Evolutionary conservation across 2,329 filamentous ascomycete species (phyloP), one percentile per base, ranked within the genome.

Genomic region (Colletotrichum acutatum): DNA sequence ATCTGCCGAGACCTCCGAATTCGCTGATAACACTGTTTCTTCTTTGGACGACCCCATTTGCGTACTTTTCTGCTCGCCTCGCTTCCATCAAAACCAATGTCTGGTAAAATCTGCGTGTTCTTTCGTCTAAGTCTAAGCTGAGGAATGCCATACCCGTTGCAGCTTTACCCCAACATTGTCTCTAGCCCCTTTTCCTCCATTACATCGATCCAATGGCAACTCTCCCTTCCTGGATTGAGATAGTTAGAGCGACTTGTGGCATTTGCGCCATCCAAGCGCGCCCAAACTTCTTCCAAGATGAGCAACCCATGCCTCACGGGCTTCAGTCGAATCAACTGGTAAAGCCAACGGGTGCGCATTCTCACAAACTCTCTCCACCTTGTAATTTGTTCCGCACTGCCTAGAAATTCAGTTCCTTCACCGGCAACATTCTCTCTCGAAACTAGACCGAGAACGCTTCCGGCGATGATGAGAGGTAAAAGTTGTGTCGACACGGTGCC

Each of bases 81-180:
- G 37, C 0, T 9, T 7, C 19, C n/a, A 9, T 9, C 11, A 8
- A 11, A 0, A 22, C 19, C 19, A 22, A 22, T 22, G 19, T 1
- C 19, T 49, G 19, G 42, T 22, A 7, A 11, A 22, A 8, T 49
- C 8, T 49, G 19, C 19, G 19, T 1, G 19, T 22, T 7, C 7
- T n/a, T 0, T 11, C 4, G 19, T 49, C 7, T 9, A 2, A 11
- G 19, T 19, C 4, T 19, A 5, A 5, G 37, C 16, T 42, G 16
- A 16, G 19, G 37, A 6, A 3, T 11, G 4, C 42, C 19, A 49
- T 49, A 14, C 37, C n/a, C 8, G 19, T 19, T n/a, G 3, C 22
- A 49, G 19, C 42, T 49, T 11, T 49, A 49, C 8, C 19, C 42
- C 8, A 49, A 19, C 42, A 49, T 49, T 49, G 16, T 49, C 1